Percentiles rank a stretch among this genome's conserved stretches.
Evolutionary conservation across 1,139 yeast species (phyloP).

Genomic region (Yamadazyma atlantica): DNA sequence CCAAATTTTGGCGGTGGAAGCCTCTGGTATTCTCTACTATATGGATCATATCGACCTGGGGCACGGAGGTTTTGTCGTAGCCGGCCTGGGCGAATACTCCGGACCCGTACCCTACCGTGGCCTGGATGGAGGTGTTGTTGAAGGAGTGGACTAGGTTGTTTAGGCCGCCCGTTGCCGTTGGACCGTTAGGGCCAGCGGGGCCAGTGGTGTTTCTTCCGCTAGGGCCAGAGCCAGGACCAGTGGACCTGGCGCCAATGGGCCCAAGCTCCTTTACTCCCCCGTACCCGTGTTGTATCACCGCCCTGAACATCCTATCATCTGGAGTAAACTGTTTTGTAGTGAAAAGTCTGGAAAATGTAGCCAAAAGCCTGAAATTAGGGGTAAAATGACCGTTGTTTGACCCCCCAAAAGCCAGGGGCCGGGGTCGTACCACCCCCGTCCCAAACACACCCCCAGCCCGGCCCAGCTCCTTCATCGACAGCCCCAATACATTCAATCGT

Average conservation of each 20-base stretch:
- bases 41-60: conserved; percentile 83
- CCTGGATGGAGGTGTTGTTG: not conserved
- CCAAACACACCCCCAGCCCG: no score
- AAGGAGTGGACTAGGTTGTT: not conserved
- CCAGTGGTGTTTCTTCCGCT: not conserved
- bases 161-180: not conserved
- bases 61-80: conserved; percentile 28
- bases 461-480: no score
- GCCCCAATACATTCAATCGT: no score
- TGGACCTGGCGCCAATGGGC: no score
- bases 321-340: no score
- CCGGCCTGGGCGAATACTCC: conserved; percentile 86
- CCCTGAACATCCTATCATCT: not conserved
- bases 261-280: not conserved
- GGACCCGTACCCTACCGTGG: conserved; percentile 81
- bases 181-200: not conserved
- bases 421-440: no score
- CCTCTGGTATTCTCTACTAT: conserved; percentile 71
- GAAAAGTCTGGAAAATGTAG: no score
- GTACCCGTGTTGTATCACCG: conserved; percentile 1
- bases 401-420: no score
- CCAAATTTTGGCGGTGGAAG: conserved; percentile 75
- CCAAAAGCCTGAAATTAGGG: no score
- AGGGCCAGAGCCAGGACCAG: no score
- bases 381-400: no score